Evolutionary conservation across 2,329 filamentous ascomycete genomes (phyloP).

Genomic region (Botryosphaeria agaves): DNA sequence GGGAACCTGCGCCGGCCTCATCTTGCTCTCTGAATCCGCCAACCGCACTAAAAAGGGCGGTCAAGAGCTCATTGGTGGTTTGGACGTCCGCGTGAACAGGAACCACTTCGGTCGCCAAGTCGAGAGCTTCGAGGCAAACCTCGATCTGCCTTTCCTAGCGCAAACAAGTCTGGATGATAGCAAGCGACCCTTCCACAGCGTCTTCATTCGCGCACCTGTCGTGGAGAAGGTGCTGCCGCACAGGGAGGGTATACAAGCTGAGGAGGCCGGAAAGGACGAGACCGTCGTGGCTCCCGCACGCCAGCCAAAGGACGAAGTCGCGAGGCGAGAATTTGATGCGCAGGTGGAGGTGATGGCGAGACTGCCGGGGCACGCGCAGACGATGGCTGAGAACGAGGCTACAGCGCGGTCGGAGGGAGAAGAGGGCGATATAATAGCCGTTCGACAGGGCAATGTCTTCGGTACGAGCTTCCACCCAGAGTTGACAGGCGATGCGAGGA

Average conservation of each 20-base stretch:
- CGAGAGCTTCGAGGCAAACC: constrained; percentile 68
- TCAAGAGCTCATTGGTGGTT: constrained; percentile 81
- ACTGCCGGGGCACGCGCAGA: constrained; percentile 33
- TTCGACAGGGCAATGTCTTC: constrained; percentile 79
- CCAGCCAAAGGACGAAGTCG: constrained; percentile 25
- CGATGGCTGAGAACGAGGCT: constrained; percentile 27
- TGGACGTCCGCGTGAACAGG: constrained; percentile 77
- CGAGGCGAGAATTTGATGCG: constrained; percentile 24
- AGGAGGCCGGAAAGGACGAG: constrained; percentile 28
- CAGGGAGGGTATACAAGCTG: constrained; percentile 28
- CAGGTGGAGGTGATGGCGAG: constrained; percentile 42
- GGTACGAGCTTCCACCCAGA: constrained; percentile 95
- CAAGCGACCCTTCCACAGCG: constrained; percentile 47
- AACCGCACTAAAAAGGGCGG: constrained; percentile 81
- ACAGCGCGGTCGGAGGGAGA: constrained; percentile 29
- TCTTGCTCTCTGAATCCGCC: constrained; percentile 73
- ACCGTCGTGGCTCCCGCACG: constrained; percentile 41
- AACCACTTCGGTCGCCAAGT: constrained; percentile 93
- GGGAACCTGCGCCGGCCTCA: constrained; percentile 92
- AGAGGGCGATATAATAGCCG: constrained; percentile 67
- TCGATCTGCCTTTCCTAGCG: constrained; percentile 55
- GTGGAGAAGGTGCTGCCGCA: constrained; percentile 62
- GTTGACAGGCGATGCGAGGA: constrained; percentile 69
- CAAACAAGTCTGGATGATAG: constrained; percentile 11
- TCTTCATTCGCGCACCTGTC: constrained; percentile 89